Evolutionary conservation across 1,284 basidiomycete species (phyloP).

Genomic region (Neotropicomus parvogracilis): DNA sequence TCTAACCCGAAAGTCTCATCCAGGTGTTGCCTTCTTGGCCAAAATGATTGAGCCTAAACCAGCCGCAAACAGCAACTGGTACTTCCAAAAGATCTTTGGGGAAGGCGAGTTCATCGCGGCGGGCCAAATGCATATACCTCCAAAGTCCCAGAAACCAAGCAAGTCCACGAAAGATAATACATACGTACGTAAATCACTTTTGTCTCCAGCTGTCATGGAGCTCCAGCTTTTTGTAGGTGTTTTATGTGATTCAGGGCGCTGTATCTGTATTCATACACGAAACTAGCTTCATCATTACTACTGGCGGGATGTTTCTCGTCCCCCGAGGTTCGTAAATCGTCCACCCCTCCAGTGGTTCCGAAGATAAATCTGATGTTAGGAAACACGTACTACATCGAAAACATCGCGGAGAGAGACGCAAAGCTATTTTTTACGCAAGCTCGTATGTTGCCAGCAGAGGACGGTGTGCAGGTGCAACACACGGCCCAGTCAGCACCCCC

Average conservation of each 20-base stretch:
- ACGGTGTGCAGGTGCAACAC: constrained; percentile 19
- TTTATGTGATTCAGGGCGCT: constrained; percentile 85
- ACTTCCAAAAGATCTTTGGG: constrained; percentile 93
- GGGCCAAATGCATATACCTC: constrained; percentile 82
- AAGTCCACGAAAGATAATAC: constrained; percentile 93
- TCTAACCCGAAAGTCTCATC: constrained; percentile 1
- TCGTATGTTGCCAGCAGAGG: constrained; percentile 54
- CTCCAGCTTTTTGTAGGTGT: constrained; percentile 53
- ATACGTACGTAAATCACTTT: constrained; percentile 62
- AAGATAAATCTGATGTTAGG: constrained; percentile 42
- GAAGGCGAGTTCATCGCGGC: constrained; percentile 90
- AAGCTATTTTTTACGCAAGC: constrained; percentile 93
- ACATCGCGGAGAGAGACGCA: constrained; percentile 77
- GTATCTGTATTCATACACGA: constrained; percentile 83
- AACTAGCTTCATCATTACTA: constrained; percentile 72
- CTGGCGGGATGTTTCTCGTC: constrained; percentile 87
- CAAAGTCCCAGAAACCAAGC: constrained; percentile 74
- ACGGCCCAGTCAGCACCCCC: constrained; percentile 34
- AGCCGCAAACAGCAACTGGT: constrained; percentile 66
- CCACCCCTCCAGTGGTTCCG: not conserved
- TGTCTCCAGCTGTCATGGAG: not conserved
- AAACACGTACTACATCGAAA: constrained; percentile 88
- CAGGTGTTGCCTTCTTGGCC: constrained; percentile 76
- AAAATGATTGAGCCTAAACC: constrained; percentile 58
- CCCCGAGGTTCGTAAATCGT: constrained; percentile 66